A percentile compares a stretch with the other conserved stretches of the same genome.
Conservation (phyloP, 805 yeast species). For the Saccharomyces kudriavzevii region DNA sequence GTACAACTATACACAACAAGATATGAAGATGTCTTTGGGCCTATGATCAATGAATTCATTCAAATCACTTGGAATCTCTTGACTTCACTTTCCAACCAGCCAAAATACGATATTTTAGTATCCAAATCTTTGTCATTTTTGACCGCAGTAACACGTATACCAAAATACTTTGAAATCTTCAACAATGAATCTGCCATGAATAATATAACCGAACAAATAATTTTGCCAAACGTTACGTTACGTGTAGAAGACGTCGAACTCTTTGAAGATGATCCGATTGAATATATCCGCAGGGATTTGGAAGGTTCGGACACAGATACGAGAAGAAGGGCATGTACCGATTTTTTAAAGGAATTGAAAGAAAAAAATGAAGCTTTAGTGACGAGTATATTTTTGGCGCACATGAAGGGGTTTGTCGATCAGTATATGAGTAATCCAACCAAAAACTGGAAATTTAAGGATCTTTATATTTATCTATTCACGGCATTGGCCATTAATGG, state of each 20-base stretch:
- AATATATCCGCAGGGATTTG: constrained; percentile 81
- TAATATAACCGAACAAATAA: constrained; percentile 72
- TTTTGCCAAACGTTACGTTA: constrained; percentile 79
- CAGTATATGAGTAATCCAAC: constrained; percentile 37
- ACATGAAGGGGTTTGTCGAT: constrained; percentile 60
- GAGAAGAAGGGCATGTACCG: constrained; percentile 87
- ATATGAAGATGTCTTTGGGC: constrained; percentile 86
- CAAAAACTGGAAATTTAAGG: constrained; percentile 75
- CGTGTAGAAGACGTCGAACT: constrained; percentile 85
- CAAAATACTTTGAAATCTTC: constrained; percentile 59
- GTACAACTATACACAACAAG: constrained; percentile 80
- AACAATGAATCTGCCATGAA: constrained; percentile 54
- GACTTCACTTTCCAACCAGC: constrained; percentile 54
- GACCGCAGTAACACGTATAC: constrained; percentile 69
- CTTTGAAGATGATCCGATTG: constrained; percentile 96
- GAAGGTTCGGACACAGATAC: constrained; percentile 94
- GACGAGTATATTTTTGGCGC: constrained; percentile 65
- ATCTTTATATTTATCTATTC: constrained; percentile 77
- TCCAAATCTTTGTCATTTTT: constrained; percentile 74
- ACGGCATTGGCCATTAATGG: constrained; percentile 90
- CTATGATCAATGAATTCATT: constrained; percentile 67
- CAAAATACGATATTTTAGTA: constrained; percentile 76
- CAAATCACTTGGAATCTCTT: constrained; percentile 76
- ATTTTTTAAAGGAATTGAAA: constrained; percentile 78
- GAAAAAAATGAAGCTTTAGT: constrained; percentile 66